phyloP scores from a whole-genome alignment of 2,329 filamentous ascomycete genomes.

The Ramularia collo-cygni region DNA sequence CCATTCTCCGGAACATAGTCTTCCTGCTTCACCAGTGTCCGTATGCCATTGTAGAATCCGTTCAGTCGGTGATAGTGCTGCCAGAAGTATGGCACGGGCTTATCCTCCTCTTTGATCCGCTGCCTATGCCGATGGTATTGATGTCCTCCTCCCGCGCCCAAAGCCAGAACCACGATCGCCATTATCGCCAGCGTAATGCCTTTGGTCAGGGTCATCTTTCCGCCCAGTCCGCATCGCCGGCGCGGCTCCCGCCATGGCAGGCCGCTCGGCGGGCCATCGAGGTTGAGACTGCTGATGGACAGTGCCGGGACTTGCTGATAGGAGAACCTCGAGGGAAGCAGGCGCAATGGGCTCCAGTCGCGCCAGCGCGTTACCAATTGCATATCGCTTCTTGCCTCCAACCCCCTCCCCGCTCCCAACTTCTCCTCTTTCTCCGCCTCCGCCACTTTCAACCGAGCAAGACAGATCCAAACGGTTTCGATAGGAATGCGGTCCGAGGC shows the following conservation, averaged over 20 bases:
- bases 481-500: too few relatives aligned
- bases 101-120: slow-evolving; percentile 21
- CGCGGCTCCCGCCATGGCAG: slow-evolving; percentile 27
- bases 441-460: too few relatives aligned
- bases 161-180: slow-evolving; percentile 32
- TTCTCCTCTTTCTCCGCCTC: too few relatives aligned
- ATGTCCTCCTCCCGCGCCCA: slow-evolving; percentile 37
- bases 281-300: slow-evolving; percentile 33
- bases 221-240: slow-evolving; percentile 18
- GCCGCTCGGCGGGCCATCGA: slow-evolving; percentile 28
- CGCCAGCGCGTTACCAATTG: slow-evolving; percentile 29
- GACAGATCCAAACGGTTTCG: too few relatives aligned
- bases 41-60: slow-evolving; percentile 44
- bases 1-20: slow-evolving; percentile 41
- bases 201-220: slow-evolving; percentile 35
- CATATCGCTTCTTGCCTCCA: slow-evolving; percentile 14
- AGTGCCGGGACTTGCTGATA: slow-evolving; percentile 38
- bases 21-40: slow-evolving; percentile 37
- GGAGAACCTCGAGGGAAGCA: slow-evolving; percentile 37
- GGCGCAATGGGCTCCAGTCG: slow-evolving; percentile 39
- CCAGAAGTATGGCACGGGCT: slow-evolving; percentile 38
- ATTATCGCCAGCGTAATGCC: slow-evolving; percentile 36
- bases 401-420: too few relatives aligned
- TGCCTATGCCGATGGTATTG: slow-evolving; percentile 14
- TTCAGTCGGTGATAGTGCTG: slow-evolving; percentile 39